Conservation (phyloP, 1,284 basidiomycete species). For the Ustilago loliicola region DNA sequence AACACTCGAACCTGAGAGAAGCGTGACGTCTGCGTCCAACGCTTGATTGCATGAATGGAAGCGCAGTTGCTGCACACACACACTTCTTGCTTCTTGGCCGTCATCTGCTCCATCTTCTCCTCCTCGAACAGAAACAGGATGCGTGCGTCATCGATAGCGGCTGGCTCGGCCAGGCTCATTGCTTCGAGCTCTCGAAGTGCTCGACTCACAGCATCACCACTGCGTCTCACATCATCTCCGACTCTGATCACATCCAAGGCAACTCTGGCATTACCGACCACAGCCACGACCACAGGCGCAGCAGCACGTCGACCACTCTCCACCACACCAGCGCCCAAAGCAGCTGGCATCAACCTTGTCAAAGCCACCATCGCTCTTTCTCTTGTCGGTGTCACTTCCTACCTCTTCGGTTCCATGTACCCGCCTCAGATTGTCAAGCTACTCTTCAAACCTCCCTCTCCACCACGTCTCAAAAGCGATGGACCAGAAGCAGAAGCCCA, state of each 20-base stretch:
- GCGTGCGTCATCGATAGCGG: constrained; percentile 23
- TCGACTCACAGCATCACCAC: constrained; percentile 2
- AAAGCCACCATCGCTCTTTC: constrained; percentile 51
- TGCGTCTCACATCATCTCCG: not conserved
- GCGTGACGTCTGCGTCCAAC: no score
- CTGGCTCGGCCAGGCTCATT: constrained; percentile 7
- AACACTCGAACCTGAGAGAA: not conserved
- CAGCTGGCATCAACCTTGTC: constrained; percentile 27
- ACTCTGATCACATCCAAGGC: not conserved
- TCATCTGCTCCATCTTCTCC: constrained; percentile 14
- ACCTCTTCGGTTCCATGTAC: constrained; percentile 77
- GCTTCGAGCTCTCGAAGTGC: not conserved
- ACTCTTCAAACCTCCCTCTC: constrained; percentile 80
- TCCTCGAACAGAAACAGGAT: constrained; percentile 6
- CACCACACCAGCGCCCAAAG: constrained; percentile 30
- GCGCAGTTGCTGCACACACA: not conserved
- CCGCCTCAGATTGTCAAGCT: constrained; percentile 77
- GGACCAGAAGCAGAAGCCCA: constrained; percentile 78
- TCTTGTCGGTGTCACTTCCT: constrained; percentile 68
- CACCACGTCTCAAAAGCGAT: constrained; percentile 77
- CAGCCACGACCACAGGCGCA: constrained; percentile 3
- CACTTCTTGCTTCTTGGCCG: not conserved
- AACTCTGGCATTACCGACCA: not conserved
- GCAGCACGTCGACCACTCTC: constrained; percentile 29
- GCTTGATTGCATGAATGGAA: not conserved